Conservation (phyloP, 805 yeast genomes). For the Debaryomyces castellii region DNA sequence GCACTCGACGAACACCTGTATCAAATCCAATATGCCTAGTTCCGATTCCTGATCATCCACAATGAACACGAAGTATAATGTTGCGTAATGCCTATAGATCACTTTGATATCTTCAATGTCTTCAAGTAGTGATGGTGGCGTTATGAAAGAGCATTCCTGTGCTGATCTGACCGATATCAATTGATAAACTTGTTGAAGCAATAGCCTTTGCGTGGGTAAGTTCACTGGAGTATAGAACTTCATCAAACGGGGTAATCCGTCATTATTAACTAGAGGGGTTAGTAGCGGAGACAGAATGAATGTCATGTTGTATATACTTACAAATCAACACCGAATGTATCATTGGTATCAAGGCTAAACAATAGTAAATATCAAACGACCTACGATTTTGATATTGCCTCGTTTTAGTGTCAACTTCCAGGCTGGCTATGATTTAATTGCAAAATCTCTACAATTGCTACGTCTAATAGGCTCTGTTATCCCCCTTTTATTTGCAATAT, state of each 20-base stretch:
- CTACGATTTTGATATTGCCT: not conserved
- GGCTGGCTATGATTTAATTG: not conserved
- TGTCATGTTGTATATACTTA: no score
- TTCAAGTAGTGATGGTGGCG: constrained; percentile 80
- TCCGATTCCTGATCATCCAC: constrained; percentile 97
- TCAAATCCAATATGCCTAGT: constrained; percentile 87
- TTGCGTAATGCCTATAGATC: constrained; percentile 91
- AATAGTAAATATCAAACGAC: not conserved
- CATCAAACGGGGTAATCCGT: constrained; percentile 84
- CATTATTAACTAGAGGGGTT: constrained; percentile 67
- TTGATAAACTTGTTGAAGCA: constrained; percentile 79
- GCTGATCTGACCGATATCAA: constrained; percentile 70
- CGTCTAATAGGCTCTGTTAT: not conserved
- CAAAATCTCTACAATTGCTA: not conserved
- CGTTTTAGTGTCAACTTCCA: not conserved
- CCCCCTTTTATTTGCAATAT: not conserved
- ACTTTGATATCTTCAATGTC: constrained; percentile 77
- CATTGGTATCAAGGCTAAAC: constrained; percentile 40
- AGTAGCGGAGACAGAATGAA: no score
- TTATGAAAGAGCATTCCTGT: constrained; percentile 81
- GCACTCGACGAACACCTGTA: constrained; percentile 95
- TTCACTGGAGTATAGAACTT: constrained; percentile 94
- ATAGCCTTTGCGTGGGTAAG: constrained; percentile 72
- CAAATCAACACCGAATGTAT: constrained; percentile 84
- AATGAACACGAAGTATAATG: constrained; percentile 91